Evolutionary conservation across 1,284 basidiomycete genomes (phyloP), one percentile per base, ranked within the genome.

Genomic region (Boletellus dicymbophilus): DNA sequence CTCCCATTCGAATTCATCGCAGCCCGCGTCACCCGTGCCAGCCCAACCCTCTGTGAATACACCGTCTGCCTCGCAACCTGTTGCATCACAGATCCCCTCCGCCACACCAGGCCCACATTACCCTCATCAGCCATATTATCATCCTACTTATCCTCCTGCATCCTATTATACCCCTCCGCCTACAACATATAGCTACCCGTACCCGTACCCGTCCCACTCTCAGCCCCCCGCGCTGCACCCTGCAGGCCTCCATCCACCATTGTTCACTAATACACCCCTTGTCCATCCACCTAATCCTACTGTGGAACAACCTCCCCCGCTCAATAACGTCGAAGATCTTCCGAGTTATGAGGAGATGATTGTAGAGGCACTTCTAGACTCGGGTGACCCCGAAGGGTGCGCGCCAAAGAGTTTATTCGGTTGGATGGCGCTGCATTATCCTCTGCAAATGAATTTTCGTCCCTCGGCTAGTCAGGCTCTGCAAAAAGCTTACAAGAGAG

Each of bases 321-420:
- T 52, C 27, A 57, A 51, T 38, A 65, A 65, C 21, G 58, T 70
- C 0, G 87, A 89, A 34, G 88, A 89, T 60, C 72, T 92, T 34
- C 90, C 90, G 11, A 88, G 85, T 54, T 92, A 92, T 52, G 89
- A 92, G 59, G 88, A 91, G 56, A 92, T 92, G 90, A 87, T 92
- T 30, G 88, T 86, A 9, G 85, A 89, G 61, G 88, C 88, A 0
- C 71, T 92, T 21, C 64, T 72, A 23, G 85, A 84, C 48, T 75
- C 78, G 39, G 73, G 68, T 11, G 85, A 89, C 49, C 73, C 80
- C 6, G 85, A 90, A 39, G 90, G 90, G 15, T 79, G 79, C 42
- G 83, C 83, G 9, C 89, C 89, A n/a, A 92, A 90, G 61, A 82
- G 83, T 56, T 62, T 92, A 27, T 92, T 89, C 65, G 73, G 79